A percentile compares a stretch with the other conserved stretches of the same genome.
Evolutionary conservation across 1,284 basidiomycete species (phyloP).

Genomic region (Trichosporon faecale): DNA sequence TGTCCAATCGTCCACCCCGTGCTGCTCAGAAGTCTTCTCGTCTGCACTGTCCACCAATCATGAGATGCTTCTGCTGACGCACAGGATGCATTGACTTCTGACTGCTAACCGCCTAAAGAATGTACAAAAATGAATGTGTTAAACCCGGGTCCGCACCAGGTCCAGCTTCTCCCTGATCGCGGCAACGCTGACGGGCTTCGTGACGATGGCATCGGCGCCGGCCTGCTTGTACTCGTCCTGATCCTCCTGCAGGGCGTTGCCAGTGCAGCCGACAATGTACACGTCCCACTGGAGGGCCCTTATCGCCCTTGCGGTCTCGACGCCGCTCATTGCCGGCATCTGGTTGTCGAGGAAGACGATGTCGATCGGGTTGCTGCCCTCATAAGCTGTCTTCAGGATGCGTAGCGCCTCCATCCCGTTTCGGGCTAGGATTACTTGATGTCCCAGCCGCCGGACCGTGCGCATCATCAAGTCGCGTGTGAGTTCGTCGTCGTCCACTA

Average conservation of each 20-base stretch:
- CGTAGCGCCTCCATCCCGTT: slow-evolving; percentile 78
- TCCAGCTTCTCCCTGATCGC: slow-evolving; percentile 41
- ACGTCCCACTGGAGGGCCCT: slow-evolving; percentile 65
- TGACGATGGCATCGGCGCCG: slow-evolving; percentile 60
- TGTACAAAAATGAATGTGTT: background rate
- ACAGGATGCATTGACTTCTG: background rate
- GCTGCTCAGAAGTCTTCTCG: background rate
- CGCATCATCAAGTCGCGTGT: slow-evolving; percentile 79
- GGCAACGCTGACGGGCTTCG: slow-evolving; percentile 49
- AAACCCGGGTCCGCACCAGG: slow-evolving; percentile 28
- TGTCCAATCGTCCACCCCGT: background rate
- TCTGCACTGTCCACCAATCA: background rate
- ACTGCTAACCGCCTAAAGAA: background rate
- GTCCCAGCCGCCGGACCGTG: slow-evolving; percentile 75
- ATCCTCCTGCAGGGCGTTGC: slow-evolving; percentile 65
- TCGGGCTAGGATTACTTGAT: slow-evolving; percentile 73
- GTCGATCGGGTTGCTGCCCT: slow-evolving; percentile 16
- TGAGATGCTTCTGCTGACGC: background rate
- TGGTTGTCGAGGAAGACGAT: slow-evolving; percentile 34
- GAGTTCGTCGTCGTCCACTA: slow-evolving; percentile 53
- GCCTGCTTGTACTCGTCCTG: slow-evolving; percentile 69
- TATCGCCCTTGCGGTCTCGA: slow-evolving; percentile 66
- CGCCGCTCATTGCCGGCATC: slow-evolving; percentile 70
- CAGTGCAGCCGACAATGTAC: slow-evolving; percentile 67
- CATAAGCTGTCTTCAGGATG: slow-evolving; percentile 51